phyloP scores from a whole-genome alignment of 768 basidiomycete genomes.

The Lentinula edodes region DNA sequence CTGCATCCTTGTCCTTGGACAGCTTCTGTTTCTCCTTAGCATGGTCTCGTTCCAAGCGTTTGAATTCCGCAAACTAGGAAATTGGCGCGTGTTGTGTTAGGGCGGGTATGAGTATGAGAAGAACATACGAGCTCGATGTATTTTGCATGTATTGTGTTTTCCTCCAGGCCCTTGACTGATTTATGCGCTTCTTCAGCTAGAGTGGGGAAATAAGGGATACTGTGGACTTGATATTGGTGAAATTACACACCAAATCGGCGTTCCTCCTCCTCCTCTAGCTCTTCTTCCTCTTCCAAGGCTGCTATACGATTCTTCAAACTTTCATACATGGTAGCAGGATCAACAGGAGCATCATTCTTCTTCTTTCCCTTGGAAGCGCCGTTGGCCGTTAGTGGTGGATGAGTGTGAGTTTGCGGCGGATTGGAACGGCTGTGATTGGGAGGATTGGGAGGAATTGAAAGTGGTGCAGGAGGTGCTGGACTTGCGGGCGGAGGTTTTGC shows the following conservation, averaged over 20 bases:
- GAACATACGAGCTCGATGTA: conserved; percentile 79
- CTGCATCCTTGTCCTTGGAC: conserved; percentile 85
- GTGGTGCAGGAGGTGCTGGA: conserved; percentile 58
- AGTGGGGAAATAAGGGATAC: conserved; percentile 15
- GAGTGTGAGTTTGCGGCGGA: conserved; percentile 22
- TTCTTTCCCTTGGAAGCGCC: conserved; percentile 59
- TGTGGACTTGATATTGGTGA: neutral
- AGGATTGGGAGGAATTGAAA: conserved; percentile 49
- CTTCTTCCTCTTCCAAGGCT: conserved; percentile 83
- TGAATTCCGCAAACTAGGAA: conserved; percentile 79
- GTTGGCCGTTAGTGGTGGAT: conserved; percentile 33
- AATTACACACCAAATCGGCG: conserved; percentile 57
- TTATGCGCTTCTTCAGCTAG: conserved; percentile 86
- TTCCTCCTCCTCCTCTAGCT: conserved; percentile 85
- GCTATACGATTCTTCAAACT: conserved; percentile 85
- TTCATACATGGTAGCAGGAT: conserved; percentile 85
- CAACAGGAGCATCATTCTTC: conserved; percentile 65
- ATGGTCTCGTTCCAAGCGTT: conserved; percentile 81
- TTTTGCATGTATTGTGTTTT: conserved; percentile 79
- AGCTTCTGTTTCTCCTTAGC: conserved; percentile 91
- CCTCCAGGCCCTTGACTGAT: conserved; percentile 76
- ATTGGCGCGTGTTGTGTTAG: conserved; percentile 1
- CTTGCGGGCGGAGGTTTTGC: conserved; percentile 52
- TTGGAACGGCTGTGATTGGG: conserved; percentile 35
- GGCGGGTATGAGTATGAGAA: neutral